Conservation (phyloP, 179 eudicot species). For the Amaranthus tricolor region DNA sequence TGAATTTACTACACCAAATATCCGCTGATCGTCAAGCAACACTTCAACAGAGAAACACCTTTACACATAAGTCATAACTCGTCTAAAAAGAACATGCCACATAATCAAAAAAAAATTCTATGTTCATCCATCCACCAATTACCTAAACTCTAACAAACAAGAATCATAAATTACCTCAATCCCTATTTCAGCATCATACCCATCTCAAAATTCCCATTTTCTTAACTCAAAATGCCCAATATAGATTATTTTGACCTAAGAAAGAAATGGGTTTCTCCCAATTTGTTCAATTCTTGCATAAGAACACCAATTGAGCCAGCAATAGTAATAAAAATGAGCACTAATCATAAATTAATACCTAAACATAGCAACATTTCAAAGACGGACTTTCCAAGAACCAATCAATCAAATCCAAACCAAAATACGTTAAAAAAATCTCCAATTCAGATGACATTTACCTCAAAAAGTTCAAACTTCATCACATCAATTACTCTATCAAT, state of each 20-base stretch:
- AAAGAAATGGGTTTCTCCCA: conserved; percentile 14
- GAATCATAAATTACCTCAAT: conserved; percentile 1
- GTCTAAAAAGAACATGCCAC: no score
- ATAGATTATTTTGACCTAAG: conserved; percentile 18
- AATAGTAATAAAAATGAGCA: conserved; percentile 24
- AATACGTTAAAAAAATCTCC: neutral
- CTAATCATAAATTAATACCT: neutral
- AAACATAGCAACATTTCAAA: neutral
- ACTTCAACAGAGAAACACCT: no score
- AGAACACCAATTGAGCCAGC: conserved; percentile 1
- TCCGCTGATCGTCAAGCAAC: no score
- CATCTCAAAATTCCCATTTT: conserved; percentile 3
- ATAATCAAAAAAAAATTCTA: neutral
- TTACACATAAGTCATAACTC: no score
- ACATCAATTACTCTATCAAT: conserved; percentile 12
- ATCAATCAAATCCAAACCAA: conserved; percentile 12
- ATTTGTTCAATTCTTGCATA: conserved; percentile 21
- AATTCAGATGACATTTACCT: conserved; percentile 12
- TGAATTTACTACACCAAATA: no score
- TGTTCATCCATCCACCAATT: neutral
- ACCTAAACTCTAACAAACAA: conserved; percentile 10
- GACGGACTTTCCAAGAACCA: conserved; percentile 16
- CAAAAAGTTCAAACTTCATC: conserved; percentile 14
- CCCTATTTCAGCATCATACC: neutral
- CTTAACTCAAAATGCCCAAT: neutral